Evolutionary conservation across 140 eudicot genomes (phyloP), one percentile per base, ranked within the genome.

Genomic region (Erigeron philadelphicus): DNA sequence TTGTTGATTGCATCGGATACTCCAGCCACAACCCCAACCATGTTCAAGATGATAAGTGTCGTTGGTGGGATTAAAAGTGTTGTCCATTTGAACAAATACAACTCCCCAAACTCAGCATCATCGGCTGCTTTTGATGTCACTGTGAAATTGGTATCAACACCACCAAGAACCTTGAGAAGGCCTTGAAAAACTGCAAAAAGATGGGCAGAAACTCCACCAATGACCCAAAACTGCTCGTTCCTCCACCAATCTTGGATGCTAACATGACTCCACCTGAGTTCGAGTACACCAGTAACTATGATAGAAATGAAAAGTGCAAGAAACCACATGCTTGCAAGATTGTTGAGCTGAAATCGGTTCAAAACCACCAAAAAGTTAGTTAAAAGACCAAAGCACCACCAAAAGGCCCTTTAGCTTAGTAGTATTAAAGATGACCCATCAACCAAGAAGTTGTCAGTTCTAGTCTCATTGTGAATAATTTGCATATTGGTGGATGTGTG

Each of bases 171-270:
- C 82, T 89, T 89, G 31, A 86, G 84, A 60, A 89, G 86, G 54
- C 96, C 96, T 80, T 86, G 96, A 67, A 89, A 89, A 0, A 89
- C 95, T 0, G 96, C 96, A n/a, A 89, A 89, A 60, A 84, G 89
- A 73, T 89, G 96, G 18, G 96, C 96, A 15, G 96, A 89, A 68
- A 89, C 91, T 18, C 95, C 96, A 44, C 96, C 96, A 23, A 89
- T 89, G 42, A 89, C 96, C 96, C 96, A 89, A 72, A 89, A 89
- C 54, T 89, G 96, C 65, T 89, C 96, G 58, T 89, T 89, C 7
- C 96, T 73, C 96, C 96, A 89, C 89, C 90, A 87, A 73, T 86
- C 96, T 66, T 81, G 82, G 77, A 89, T 89, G 91, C 96, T 89
- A 19, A 89, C 96, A 0, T 84, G 84, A 45, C 95, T 86, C 96